phyloP scores from a whole-genome alignment of 2,329 filamentous ascomycete genomes.

The Cadophora luteo-olivacea region DNA sequence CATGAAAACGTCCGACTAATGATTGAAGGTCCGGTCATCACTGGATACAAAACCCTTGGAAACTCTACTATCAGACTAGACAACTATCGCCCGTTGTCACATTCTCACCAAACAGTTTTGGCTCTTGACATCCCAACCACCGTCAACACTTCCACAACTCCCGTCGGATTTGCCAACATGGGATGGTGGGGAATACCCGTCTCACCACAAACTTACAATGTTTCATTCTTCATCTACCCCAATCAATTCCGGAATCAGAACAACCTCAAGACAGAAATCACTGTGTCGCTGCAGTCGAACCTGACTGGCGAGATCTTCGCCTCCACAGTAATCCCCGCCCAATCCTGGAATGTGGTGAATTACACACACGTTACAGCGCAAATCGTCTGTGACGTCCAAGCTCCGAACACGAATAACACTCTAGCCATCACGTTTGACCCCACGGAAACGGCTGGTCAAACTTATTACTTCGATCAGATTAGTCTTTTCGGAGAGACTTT shows the following conservation, averaged over 20 bases:
- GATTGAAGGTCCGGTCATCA: constrained; percentile 53
- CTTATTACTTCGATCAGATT: constrained; percentile 62
- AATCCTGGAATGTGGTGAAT: constrained; percentile 50
- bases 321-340: constrained; percentile 36
- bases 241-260: constrained; percentile 37
- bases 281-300: constrained; percentile 40
- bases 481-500: constrained; percentile 66
- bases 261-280: constrained; percentile 32
- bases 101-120: constrained; percentile 31
- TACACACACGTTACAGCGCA: constrained; percentile 37
- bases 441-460: constrained; percentile 43
- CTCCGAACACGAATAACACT: constrained; percentile 55
- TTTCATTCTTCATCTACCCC: constrained; percentile 47
- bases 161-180: constrained; percentile 43
- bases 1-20: background rate
- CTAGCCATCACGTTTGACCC: constrained; percentile 61
- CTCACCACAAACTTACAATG: constrained; percentile 41
- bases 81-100: constrained; percentile 28
- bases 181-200: constrained; percentile 45
- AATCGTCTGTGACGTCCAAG: constrained; percentile 27
- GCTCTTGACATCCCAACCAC: constrained; percentile 32
- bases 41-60: constrained; percentile 60
- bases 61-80: constrained; percentile 29
- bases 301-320: constrained; percentile 41
- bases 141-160: constrained; percentile 28